Percentiles rank a stretch among this genome's conserved stretches.
Conservation (phyloP, 495 filamentous ascomycete species). For the Penicillium argentinense region DNA sequence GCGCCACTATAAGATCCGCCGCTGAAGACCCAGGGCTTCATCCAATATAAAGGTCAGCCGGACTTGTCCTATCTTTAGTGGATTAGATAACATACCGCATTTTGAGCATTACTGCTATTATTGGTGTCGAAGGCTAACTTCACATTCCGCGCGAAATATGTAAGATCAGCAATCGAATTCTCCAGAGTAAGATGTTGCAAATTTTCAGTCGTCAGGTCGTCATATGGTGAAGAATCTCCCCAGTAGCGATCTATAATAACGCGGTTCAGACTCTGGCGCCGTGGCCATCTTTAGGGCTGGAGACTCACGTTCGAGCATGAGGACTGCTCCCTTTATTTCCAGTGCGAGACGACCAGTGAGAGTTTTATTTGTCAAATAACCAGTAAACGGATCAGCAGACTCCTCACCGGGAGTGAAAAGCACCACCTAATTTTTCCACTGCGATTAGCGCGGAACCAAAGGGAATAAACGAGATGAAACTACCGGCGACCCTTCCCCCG, state of each 20-base stretch:
- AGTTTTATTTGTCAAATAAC: slow-evolving; percentile 50
- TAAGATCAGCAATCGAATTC: slow-evolving; percentile 61
- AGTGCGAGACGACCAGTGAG: slow-evolving; percentile 53
- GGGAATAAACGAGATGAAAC: neutral
- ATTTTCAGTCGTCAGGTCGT: slow-evolving; percentile 52
- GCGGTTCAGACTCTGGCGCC: neutral
- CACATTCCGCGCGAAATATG: slow-evolving; percentile 61
- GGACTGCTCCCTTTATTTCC: slow-evolving; percentile 54
- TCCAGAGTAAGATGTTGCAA: slow-evolving; percentile 62
- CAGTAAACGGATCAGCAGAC: slow-evolving; percentile 43
- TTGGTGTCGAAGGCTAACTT: slow-evolving; percentile 56
- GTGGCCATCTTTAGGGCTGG: neutral
- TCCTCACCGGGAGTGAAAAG: slow-evolving; percentile 61
- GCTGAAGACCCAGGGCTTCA: slow-evolving; percentile 61
- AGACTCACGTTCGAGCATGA: slow-evolving; percentile 57
- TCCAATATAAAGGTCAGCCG: neutral
- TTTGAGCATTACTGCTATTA: slow-evolving; percentile 49
- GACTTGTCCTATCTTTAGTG: too few relatives aligned
- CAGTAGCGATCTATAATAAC: slow-evolving; percentile 54
- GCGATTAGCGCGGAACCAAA: slow-evolving; percentile 7
- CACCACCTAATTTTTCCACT: slow-evolving; percentile 35
- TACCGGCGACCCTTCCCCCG: slow-evolving; percentile 55
- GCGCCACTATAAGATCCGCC: slow-evolving; percentile 69
- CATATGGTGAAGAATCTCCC: slow-evolving; percentile 61
- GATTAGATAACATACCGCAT: slow-evolving; percentile 39